Evolutionary conservation across 2,329 filamentous ascomycete species (phyloP), one percentile per base, ranked within the genome.

Genomic region (Phoma sp.): DNA sequence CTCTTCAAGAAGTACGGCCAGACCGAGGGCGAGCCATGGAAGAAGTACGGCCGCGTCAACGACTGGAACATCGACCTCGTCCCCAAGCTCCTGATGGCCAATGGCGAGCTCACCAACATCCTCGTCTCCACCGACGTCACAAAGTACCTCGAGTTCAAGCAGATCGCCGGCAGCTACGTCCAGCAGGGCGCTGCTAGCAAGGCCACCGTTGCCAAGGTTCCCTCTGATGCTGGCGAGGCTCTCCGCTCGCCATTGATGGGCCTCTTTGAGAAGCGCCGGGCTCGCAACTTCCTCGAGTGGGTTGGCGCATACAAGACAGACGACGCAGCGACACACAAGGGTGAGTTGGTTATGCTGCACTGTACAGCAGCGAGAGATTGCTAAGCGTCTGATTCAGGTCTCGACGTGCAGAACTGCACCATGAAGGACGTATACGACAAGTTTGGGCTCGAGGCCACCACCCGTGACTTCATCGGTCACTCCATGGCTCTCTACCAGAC

Each of bases 341-440:
- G 93, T 96, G 77, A 63, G 82, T 39, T 75, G 7, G 6, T 9
- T 10, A 10, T 7, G 4, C 10, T n/a, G 14, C 11, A 34, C 4
- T 4, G 2, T 12, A 11, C 2, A 21, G 21, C 3, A 7, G 21
- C 21, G 9, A 25, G 21, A 28, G 10, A 18, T 18, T 3, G 32
- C 54, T 64, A 37, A 62, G 30, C 10, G 28, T 25, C 5, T 23
- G 2, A 12, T 12, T 5, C 53, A 79, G 93, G 93, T 56, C 84
- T 98, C 63, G 87, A 95, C 77, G 82, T 99, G 60, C 82, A 83
- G 71, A 84, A 79, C 56, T 88, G 84, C 80, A 93, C 91, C 55
- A 96, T 98, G 93, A 96, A 92, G 83, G 93, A 97, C n/a, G 90
- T 99, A 30, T 99, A 96, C 73, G 93, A 98, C 81, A 97, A 98